phyloP scores from a whole-genome alignment of 768 basidiomycete species.

The Xerocomellus intermedius region DNA sequence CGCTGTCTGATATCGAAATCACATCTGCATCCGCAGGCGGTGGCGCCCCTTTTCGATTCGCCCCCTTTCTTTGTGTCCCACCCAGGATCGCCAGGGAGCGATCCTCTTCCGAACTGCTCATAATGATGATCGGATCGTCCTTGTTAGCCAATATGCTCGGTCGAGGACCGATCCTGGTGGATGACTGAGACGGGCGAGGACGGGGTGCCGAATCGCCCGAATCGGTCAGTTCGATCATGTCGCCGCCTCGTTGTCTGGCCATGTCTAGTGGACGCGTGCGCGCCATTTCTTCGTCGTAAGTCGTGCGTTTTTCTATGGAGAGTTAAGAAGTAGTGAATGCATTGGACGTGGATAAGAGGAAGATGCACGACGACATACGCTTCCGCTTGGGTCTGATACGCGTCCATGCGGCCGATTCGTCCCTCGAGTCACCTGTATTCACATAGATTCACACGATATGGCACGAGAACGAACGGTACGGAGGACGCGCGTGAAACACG shows the following conservation, averaged over 20 bases:
- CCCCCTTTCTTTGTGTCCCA: not conserved
- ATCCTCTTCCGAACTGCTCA: conserved; percentile 24
- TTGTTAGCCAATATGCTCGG: not conserved
- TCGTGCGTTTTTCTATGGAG: conserved; percentile 16
- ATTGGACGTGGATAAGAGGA: not conserved
- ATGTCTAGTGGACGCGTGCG: conserved; percentile 10
- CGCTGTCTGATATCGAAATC: conserved; percentile 31
- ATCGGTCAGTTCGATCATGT: conserved; percentile 24
- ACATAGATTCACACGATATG: not conserved
- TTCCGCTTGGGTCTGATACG: conserved; percentile 13
- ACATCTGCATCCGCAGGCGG: conserved; percentile 23
- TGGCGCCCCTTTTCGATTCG: not conserved
- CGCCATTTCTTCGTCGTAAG: conserved; percentile 1
- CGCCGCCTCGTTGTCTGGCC: conserved; percentile 4
- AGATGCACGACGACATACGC: conserved; percentile 6
- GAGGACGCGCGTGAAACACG: not conserved
- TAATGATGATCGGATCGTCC: conserved; percentile 25
- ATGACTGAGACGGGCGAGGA: conserved; percentile 5
- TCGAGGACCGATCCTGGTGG: not conserved
- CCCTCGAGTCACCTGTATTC: not conserved
- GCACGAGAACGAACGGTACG: not conserved
- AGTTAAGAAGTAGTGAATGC: not conserved
- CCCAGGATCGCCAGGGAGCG: not conserved
- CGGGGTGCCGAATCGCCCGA: conserved; percentile 16
- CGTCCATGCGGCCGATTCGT: conserved; percentile 17